Conservation (phyloP, 805 yeast genomes). For the Spathaspora girioi region DNA sequence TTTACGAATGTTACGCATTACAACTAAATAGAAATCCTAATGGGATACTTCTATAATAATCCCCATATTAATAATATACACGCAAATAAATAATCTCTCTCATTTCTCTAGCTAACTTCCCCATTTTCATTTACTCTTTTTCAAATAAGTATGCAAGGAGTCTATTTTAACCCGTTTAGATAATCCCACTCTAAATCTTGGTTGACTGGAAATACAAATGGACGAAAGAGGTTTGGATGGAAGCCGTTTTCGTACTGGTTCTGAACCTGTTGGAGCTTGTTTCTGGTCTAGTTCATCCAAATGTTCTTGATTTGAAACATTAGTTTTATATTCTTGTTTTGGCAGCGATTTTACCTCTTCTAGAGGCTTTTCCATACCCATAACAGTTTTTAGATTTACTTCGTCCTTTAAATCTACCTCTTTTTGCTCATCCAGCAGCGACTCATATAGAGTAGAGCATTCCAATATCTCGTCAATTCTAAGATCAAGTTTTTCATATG, state of each 20-base stretch:
- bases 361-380: neutral
- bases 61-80: neutral
- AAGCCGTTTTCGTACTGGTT: conserved; percentile 1
- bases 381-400: neutral
- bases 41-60: neutral
- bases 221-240: conserved; percentile 4
- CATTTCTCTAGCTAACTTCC: neutral
- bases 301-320: neutral
- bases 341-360: neutral
- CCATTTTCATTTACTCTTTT: neutral
- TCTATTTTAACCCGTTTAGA: conserved; percentile 21
- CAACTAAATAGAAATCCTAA: neutral
- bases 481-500: neutral
- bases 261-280: neutral
- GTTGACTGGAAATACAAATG: conserved; percentile 1
- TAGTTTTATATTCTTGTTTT: neutral
- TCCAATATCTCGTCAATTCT: conserved; percentile 4
- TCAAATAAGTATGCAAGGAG: conserved; percentile 18
- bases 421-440: neutral
- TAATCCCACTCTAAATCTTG: conserved; percentile 20
- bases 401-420: neutral
- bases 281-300: neutral
- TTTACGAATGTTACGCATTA: neutral
- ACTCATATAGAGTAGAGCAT: conserved; percentile 2
- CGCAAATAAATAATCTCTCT: neutral